A percentile compares a stretch with the other conserved stretches of the same genome.
Conservation (phyloP, 2,329 filamentous ascomycete genomes). For the Trichophyton mentagrophytes region DNA sequence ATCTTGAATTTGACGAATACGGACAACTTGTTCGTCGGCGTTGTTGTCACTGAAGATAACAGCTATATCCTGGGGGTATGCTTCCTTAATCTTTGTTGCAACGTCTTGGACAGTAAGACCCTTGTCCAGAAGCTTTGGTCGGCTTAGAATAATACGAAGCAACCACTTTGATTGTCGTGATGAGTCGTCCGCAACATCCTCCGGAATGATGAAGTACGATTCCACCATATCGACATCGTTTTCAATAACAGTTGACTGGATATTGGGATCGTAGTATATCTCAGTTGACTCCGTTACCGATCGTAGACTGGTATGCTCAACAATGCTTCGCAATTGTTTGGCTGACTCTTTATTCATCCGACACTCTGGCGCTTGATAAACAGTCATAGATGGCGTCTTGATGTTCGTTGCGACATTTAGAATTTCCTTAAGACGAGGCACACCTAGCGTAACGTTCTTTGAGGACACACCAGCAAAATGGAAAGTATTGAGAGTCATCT, state of each 20-base stretch:
- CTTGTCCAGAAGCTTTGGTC: slow-evolving; percentile 86
- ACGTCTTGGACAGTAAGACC: slow-evolving; percentile 84
- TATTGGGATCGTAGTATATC: slow-evolving; percentile 93
- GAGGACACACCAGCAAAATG: slow-evolving; percentile 99
- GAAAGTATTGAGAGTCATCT: slow-evolving; percentile 99
- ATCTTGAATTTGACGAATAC: slow-evolving; percentile 66
- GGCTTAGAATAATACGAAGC: slow-evolving; percentile 81
- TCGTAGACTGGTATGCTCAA: slow-evolving; percentile 88
- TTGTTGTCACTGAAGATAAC: slow-evolving; percentile 98
- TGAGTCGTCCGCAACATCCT: slow-evolving; percentile 56
- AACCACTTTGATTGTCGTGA: slow-evolving; percentile 80
- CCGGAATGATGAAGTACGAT: slow-evolving; percentile 88
- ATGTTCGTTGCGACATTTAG: slow-evolving; percentile 95
- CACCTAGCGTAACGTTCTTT: slow-evolving; percentile 98
- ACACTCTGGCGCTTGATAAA: slow-evolving; percentile 58
- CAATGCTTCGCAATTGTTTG: slow-evolving; percentile 72
- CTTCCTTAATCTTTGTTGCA: slow-evolving; percentile 74
- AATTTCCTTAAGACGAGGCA: slow-evolving; percentile 98
- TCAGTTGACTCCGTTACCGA: slow-evolving; percentile 86
- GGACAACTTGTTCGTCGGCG: slow-evolving; percentile 86
- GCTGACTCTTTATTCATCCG: slow-evolving; percentile 60
- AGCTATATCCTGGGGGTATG: slow-evolving; percentile 71
- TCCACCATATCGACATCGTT: slow-evolving; percentile 90
- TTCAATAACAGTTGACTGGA: slow-evolving; percentile 70
- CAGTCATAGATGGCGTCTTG: slow-evolving; percentile 95